Evolutionary conservation across 106 monocot species (phyloP).

Genomic region (Dioscorea zingiberensis): DNA sequence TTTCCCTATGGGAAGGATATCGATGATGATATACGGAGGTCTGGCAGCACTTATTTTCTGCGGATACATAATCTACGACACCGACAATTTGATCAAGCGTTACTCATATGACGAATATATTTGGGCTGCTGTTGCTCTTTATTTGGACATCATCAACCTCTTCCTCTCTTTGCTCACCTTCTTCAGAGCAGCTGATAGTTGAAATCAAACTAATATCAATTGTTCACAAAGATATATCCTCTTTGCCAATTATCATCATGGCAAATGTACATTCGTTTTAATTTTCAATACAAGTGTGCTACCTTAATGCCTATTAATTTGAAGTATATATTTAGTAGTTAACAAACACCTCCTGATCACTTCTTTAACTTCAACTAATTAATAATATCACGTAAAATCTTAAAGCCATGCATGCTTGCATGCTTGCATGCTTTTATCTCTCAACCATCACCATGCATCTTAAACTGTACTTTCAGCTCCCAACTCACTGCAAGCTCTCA

Average conservation of each 20-base stretch:
- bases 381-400: too few species aligned
- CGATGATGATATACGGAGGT: slow-evolving; percentile 20
- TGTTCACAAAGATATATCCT: neutral
- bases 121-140: slow-evolving; percentile 40
- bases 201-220: neutral
- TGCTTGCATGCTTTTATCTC: too few species aligned
- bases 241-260: neutral
- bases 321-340: too few species aligned
- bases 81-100: slow-evolving; percentile 36
- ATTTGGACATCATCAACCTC: slow-evolving; percentile 58
- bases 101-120: slow-evolving; percentile 40
- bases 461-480: too few species aligned
- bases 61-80: slow-evolving; percentile 44
- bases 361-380: too few species aligned
- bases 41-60: slow-evolving; percentile 37
- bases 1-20: slow-evolving; percentile 29
- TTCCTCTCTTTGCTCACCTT: slow-evolving; percentile 35
- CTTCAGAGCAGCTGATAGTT: slow-evolving; percentile 14
- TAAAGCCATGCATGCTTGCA: too few species aligned
- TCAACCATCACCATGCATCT: too few species aligned
- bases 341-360: too few species aligned
- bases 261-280: neutral
- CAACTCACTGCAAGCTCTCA: too few species aligned
- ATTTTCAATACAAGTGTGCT: too few species aligned
- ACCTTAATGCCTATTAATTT: too few species aligned